phyloP scores from a whole-genome alignment of 2,329 filamentous ascomycete species.

The Fusarium incarnatum region DNA sequence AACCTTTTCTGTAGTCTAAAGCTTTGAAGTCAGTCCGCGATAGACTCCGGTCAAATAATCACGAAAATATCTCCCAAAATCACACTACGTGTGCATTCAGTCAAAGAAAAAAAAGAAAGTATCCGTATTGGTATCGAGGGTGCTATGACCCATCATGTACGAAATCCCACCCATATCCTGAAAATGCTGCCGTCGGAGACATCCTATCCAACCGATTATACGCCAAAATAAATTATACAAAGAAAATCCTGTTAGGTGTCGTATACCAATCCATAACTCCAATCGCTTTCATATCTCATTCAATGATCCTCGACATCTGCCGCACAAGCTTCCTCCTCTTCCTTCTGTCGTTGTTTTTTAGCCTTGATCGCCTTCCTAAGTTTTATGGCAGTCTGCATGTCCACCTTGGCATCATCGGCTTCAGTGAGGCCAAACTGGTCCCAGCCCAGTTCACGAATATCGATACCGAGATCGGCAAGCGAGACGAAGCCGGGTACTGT shows the following conservation, averaged over 20 bases:
- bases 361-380: slow-evolving; percentile 38
- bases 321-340: slow-evolving; percentile 35
- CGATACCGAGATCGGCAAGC: slow-evolving; percentile 30
- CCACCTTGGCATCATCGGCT: slow-evolving; percentile 40
- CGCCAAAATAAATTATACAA: slow-evolving; percentile 24
- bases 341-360: slow-evolving; percentile 7
- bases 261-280: slow-evolving; percentile 12
- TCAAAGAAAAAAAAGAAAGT: background rate
- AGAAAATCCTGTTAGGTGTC: slow-evolving; percentile 20
- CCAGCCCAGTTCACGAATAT: slow-evolving; percentile 29
- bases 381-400: slow-evolving; percentile 40
- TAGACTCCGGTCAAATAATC: background rate
- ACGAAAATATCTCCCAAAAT: background rate
- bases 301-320: slow-evolving; percentile 40
- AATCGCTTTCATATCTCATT: slow-evolving; percentile 24
- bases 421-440: slow-evolving; percentile 41
- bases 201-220: background rate
- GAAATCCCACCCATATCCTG: background rate
- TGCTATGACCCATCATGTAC: background rate
- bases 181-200: slow-evolving; percentile 5
- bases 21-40: no score
- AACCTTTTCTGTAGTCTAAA: accelerated
- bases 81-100: accelerated
- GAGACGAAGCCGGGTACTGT: slow-evolving; percentile 33
- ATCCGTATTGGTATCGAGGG: background rate